Evolutionary conservation across 768 basidiomycete species (phyloP).

Genomic region (Xanthoconium stramineum): DNA sequence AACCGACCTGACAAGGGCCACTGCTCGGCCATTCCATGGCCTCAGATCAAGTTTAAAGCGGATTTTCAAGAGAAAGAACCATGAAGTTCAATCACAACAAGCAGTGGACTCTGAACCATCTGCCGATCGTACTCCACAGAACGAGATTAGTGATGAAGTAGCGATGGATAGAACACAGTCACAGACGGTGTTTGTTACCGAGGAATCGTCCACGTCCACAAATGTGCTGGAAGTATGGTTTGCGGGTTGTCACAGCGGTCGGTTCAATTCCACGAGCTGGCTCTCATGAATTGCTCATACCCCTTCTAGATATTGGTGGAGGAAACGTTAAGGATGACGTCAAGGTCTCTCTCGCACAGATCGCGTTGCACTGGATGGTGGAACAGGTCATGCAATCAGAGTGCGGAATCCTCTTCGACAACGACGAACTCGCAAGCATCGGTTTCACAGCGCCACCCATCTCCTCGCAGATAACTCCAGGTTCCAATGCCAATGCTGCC

Average conservation of each 20-base stretch:
- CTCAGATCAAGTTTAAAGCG: neutral
- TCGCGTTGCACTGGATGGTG: conserved; percentile 78
- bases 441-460: conserved; percentile 29
- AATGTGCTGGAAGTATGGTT: conserved; percentile 84
- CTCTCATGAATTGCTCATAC: neutral
- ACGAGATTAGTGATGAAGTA: neutral
- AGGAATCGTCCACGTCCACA: conserved; percentile 16
- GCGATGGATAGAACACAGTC: neutral
- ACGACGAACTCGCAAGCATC: conserved; percentile 41
- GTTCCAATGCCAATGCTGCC: neutral
- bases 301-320: conserved; percentile 63
- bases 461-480: neutral
- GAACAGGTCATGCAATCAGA: conserved; percentile 54
- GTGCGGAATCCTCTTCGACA: conserved; percentile 61
- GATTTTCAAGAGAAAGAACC: neutral
- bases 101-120: neutral
- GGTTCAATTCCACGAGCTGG: conserved; percentile 16
- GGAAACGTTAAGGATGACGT: conserved; percentile 47
- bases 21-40: neutral
- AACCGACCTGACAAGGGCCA: neutral
- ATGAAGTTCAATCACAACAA: neutral
- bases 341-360: conserved; percentile 47
- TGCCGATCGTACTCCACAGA: neutral
- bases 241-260: conserved; percentile 67
- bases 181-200: neutral